Evolutionary conservation across 768 basidiomycete genomes (phyloP).

Genomic region (Suillus plorans): DNA sequence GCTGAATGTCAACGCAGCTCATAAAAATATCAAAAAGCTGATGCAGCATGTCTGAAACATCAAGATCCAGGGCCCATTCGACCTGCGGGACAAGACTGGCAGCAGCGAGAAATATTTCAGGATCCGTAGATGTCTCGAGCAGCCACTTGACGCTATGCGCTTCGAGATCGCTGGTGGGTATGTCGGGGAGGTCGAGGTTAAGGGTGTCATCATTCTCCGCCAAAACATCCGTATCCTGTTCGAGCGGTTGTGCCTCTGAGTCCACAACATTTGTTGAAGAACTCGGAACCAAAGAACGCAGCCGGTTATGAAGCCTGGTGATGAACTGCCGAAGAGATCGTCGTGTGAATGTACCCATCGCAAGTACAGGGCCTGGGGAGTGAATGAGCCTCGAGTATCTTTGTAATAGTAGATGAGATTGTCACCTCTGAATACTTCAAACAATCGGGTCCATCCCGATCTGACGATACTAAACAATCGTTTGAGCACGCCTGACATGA

Average conservation of each 20-base stretch:
- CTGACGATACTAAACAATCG: no score
- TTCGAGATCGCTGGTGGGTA: neutral
- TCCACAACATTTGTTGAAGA: neutral
- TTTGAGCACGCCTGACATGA: no score
- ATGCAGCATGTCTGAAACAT: neutral
- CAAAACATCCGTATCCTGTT: no score
- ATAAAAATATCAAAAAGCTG: neutral
- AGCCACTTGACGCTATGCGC: constrained; percentile 9
- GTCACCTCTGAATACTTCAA: no score
- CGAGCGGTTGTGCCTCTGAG: neutral
- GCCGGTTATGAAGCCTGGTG: no score
- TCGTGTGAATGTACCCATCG: no score
- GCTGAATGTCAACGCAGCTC: neutral
- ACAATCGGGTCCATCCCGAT: no score
- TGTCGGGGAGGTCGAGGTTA: neutral
- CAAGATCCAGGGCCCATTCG: neutral
- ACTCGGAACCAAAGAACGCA: no score
- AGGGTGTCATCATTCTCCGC: neutral
- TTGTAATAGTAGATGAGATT: no score
- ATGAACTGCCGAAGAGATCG: no score
- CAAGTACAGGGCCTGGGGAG: no score
- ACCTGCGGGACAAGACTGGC: neutral
- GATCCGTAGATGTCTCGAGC: neutral
- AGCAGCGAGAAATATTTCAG: neutral
- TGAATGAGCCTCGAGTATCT: no score